A percentile compares a stretch with the other conserved stretches of the same genome.
phyloP scores from a whole-genome alignment of 2,329 filamentous ascomycete species.

The Coccinonectria pachysandricola region DNA sequence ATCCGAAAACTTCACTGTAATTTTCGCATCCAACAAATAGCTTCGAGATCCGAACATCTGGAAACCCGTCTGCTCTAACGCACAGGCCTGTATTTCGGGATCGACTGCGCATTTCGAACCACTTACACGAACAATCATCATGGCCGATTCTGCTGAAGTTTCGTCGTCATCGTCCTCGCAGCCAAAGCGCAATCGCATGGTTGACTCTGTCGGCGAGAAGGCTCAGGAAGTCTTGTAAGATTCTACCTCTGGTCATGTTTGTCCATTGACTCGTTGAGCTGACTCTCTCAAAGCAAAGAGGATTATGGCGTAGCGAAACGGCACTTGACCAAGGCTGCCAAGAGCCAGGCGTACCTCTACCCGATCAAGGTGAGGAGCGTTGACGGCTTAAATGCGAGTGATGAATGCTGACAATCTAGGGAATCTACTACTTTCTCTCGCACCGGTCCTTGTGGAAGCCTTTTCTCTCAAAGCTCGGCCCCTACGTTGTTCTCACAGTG shows the following conservation, averaged over 20 bases:
- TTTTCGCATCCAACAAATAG: too few species aligned
- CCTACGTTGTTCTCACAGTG: constrained; percentile 59
- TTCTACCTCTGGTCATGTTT: too few species aligned
- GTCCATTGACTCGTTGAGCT: too few species aligned
- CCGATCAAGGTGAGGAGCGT: constrained; percentile 53
- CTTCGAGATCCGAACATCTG: too few species aligned
- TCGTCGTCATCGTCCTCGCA: constrained; percentile 15
- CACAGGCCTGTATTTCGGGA: too few species aligned
- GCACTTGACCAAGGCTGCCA: constrained; percentile 57
- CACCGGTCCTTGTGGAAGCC: constrained; percentile 50
- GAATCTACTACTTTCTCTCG: constrained; percentile 48
- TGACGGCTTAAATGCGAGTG: too few species aligned
- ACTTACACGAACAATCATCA: too few species aligned
- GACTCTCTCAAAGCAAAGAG: constrained; percentile 50
- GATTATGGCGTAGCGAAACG: constrained; percentile 59
- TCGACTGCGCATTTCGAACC: too few species aligned
- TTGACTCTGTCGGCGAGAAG: constrained; percentile 31
- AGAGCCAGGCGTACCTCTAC: constrained; percentile 74
- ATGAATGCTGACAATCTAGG: constrained; percentile 27
- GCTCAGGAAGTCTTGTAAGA: constrained; percentile 40
- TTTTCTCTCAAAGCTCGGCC: constrained; percentile 42
- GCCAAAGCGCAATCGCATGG: constrained; percentile 22
- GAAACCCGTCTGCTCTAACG: too few species aligned
- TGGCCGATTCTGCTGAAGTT: constrained; percentile 16
- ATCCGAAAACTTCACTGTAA: too few species aligned